These are phyloP conservation scores for Penicillium fuscoglaucum DNA, from an alignment of 2,329 filamentous ascomycete species.

Conservation along the genomic window DNA sequence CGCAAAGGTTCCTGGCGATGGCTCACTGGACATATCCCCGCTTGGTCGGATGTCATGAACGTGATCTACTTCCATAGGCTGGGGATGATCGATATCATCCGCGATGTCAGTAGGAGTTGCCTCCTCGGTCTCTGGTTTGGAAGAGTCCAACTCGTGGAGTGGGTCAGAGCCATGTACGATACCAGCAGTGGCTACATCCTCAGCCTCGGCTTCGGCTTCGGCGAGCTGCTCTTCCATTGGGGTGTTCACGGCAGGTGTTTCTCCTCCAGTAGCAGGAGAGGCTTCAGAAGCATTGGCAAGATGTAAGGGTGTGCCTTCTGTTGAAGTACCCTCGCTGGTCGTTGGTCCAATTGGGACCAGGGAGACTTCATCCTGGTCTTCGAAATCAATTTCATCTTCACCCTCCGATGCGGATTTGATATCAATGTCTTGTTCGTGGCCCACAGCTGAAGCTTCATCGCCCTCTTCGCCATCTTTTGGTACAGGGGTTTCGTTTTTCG, in stretches of 20 bases:
- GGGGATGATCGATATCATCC: slow-evolving; percentile 6
- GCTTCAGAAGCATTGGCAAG: slow-evolving; percentile 21
- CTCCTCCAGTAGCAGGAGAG: slow-evolving; percentile 15
- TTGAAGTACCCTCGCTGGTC: slow-evolving; percentile 20
- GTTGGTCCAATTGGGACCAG: slow-evolving; percentile 35
- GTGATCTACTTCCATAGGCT: slow-evolving; percentile 20
- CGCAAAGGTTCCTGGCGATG: slow-evolving; percentile 45
- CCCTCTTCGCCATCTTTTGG: slow-evolving; percentile 38
- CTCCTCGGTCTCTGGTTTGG: slow-evolving; percentile 2
- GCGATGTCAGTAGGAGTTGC: neutral
- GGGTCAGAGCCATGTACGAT: neutral
- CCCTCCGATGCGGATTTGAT: slow-evolving; percentile 24
- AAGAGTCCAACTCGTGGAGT: neutral
- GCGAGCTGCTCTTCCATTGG: slow-evolving; percentile 8
- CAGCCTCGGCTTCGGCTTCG: neutral
- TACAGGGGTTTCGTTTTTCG: slow-evolving; percentile 40
- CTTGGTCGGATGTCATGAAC: slow-evolving; percentile 28
- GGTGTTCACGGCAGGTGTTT: slow-evolving; percentile 15
- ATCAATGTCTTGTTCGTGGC: slow-evolving; percentile 29
- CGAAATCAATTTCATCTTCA: slow-evolving; percentile 30
- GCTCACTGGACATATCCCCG: slow-evolving; percentile 41
- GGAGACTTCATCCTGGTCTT: slow-evolving; percentile 40
- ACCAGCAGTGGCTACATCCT: neutral
- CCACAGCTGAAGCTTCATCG: slow-evolving; percentile 26
- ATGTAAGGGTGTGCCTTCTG: slow-evolving; percentile 32